Base-by-base conservation (phyloP, 352 stramenopile species). In the Globisporangium megalacanthum region DNA sequence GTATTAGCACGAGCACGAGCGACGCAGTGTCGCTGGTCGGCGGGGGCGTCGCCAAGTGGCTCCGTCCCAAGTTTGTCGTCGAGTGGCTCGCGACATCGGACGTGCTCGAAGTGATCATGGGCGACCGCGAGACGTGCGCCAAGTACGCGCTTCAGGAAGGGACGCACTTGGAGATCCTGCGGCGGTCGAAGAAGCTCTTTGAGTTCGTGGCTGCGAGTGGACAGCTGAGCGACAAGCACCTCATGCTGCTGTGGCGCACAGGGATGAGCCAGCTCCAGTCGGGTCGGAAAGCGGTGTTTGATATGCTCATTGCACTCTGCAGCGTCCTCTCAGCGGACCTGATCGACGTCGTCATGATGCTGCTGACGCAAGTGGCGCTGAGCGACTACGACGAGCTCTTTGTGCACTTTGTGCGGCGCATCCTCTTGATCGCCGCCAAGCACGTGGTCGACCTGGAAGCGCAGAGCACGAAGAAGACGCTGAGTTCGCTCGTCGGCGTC, bases 151-250 rank as follows among this genome's bases (percentile, higher is more conserved):
- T 95, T 36, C 82, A 83, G 61, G 82, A 88, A 60, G 80, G 83
- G 8, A 80, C 80, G 6, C 86, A 95, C 61, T 49, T 95, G 50
- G 86, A 95, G 59, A 73, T 95, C 10, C 61, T 93, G 9, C 94
- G 93, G 56, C 77, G 84, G 22, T 88, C 79, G 0, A 80, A 74
- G 61, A 78, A 61, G 29, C 70, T 95, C 45, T 81, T 92, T 52
- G 69, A 81, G 52, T 89, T 89, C 39, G 67, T 91, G 10, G 71
- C 81, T 4, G 63, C 73, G 14, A 70, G 83, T 17, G 72, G 73
- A 0, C 61, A 83, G 10, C 69, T 94, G 48, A 86, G 64, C 25
- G 77, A 92, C 49, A 68, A 68, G 11, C 82, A 94, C 54, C 59
- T 95, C 39, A 64, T 85, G 31, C 46, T 93, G 54, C 62, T 95